Percentiles rank a stretch among this genome's conserved stretches.
Conservation (phyloP, 495 filamentous ascomycete species). For the Penicillium coffeae region DNA sequence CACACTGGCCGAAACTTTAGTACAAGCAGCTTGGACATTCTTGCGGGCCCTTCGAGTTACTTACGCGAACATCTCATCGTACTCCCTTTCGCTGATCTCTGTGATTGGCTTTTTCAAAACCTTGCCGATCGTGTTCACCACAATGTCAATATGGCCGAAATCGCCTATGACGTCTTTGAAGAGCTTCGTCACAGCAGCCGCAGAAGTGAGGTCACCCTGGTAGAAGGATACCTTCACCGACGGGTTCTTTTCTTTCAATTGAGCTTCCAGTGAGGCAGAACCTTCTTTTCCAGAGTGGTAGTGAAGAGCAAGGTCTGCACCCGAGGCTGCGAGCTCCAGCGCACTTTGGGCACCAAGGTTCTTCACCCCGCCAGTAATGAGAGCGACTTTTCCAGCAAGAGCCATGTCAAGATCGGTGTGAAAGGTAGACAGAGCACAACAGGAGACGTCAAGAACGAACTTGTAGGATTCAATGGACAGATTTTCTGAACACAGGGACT, state of each 20-base stretch:
- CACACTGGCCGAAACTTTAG: conserved; percentile 15
- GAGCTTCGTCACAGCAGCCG: conserved; percentile 25
- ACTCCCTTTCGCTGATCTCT: conserved; percentile 45
- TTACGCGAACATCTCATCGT: conserved; percentile 43
- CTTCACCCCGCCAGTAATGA: conserved; percentile 45
- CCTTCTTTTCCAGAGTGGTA: conserved; percentile 31
- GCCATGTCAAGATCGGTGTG: conserved; percentile 15
- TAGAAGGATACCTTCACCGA: conserved; percentile 26
- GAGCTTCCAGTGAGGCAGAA: conserved; percentile 19
- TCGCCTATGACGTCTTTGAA: conserved; percentile 26
- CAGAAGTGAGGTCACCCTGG: conserved; percentile 30
- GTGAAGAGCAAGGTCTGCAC: conserved; percentile 32
- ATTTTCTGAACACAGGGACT: too few species aligned
- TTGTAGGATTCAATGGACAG: too few species aligned
- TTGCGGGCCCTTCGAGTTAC: too few species aligned
- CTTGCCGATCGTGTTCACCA: conserved; percentile 52
- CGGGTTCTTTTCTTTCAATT: conserved; percentile 28
- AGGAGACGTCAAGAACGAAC: too few species aligned
- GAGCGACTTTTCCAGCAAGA: conserved; percentile 44
- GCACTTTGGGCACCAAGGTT: conserved; percentile 34
- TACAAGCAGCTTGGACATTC: too few species aligned
- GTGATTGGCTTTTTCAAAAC: conserved; percentile 45
- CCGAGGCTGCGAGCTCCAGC: conserved; percentile 19
- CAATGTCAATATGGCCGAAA: conserved; percentile 47
- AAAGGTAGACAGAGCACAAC: background rate